Evolutionary conservation across 192 early-diverging fungal species (phyloP).

Genomic region (Phycomyces blakesleeanus): DNA sequence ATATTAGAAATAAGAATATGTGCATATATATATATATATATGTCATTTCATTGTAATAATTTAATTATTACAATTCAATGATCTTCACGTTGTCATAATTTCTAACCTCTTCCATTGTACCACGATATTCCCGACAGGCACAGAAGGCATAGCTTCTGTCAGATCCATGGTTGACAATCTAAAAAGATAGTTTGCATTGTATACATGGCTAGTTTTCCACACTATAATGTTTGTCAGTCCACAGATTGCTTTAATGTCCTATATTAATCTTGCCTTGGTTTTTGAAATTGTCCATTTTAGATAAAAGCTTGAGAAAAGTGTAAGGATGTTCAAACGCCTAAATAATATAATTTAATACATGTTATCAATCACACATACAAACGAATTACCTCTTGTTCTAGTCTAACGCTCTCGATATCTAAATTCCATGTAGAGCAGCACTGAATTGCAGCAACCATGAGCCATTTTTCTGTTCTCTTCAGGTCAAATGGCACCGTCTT

Average conservation of each 20-base stretch:
- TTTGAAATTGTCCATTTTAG: slow-evolving; percentile 10
- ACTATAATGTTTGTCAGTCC: slow-evolving; percentile 21
- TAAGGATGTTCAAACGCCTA: slow-evolving; percentile 1
- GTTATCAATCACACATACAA: not conserved
- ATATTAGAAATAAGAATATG: not conserved
- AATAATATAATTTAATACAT: not conserved
- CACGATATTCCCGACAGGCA: slow-evolving; percentile 38
- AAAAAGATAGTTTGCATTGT: slow-evolving; percentile 39
- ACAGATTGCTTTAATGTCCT: not conserved
- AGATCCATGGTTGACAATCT: slow-evolving; percentile 27
- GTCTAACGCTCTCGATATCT: slow-evolving; percentile 41
- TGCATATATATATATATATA: not conserved
- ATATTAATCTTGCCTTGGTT: slow-evolving; percentile 4
- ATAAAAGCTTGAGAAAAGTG: slow-evolving; percentile 1
- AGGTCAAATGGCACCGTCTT: slow-evolving; percentile 21
- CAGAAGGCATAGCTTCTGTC: slow-evolving; percentile 10
- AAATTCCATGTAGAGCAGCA: slow-evolving; percentile 47
- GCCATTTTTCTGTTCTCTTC: slow-evolving; percentile 24
- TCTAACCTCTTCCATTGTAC: slow-evolving; percentile 50
- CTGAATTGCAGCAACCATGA: slow-evolving; percentile 35
- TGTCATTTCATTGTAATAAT: no score
- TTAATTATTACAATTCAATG: no score
- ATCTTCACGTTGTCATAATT: no score
- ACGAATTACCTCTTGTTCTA: slow-evolving; percentile 28
- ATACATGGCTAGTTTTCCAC: slow-evolving; percentile 51